phyloP scores from a whole-genome alignment of 495 filamentous ascomycete genomes.

The Penicillium silybi region DNA sequence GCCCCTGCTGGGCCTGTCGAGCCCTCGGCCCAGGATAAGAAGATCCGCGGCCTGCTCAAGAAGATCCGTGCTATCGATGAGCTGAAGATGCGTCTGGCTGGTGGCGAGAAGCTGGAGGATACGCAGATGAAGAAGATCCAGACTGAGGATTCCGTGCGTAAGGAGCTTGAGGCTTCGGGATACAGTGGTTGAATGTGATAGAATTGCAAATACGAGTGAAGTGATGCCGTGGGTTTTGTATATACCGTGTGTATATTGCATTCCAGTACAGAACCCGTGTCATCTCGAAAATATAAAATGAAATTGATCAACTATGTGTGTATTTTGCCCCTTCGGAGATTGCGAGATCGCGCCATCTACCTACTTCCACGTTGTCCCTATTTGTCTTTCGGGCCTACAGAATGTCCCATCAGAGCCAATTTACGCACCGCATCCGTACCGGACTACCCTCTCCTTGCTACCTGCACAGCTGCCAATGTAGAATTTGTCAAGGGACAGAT shows the following conservation, averaged over 20 bases:
- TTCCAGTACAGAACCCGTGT: neutral
- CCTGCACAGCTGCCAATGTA: conserved; percentile 20
- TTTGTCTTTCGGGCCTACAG: neutral
- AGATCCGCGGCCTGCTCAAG: conserved; percentile 85
- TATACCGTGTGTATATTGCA: neutral
- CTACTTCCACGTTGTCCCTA: neutral
- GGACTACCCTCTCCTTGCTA: conserved; percentile 7
- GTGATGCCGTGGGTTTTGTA: neutral
- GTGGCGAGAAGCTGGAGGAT: conserved; percentile 94
- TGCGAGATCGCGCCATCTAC: neutral
- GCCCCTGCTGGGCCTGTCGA: conserved; percentile 24
- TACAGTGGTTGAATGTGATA: conserved; percentile 36
- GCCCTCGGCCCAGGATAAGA: conserved; percentile 69
- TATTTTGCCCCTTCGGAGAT: neutral
- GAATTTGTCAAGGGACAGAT: conserved; percentile 20
- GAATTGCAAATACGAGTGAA: neutral
- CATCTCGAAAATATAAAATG: neutral
- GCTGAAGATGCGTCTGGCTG: conserved; percentile 89
- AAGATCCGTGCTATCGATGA: conserved; percentile 98
- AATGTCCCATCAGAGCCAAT: conserved; percentile 24
- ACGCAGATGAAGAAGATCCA: conserved; percentile 98
- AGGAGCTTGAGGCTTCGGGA: conserved; percentile 69
- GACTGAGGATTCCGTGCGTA: conserved; percentile 76
- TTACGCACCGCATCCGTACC: conserved; percentile 10
- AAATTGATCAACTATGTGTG: neutral